A percentile compares a stretch with the other conserved stretches of the same genome.
Evolutionary conservation across 2,329 filamentous ascomycete species (phyloP).

Genomic region (Neonectria ditissima): DNA sequence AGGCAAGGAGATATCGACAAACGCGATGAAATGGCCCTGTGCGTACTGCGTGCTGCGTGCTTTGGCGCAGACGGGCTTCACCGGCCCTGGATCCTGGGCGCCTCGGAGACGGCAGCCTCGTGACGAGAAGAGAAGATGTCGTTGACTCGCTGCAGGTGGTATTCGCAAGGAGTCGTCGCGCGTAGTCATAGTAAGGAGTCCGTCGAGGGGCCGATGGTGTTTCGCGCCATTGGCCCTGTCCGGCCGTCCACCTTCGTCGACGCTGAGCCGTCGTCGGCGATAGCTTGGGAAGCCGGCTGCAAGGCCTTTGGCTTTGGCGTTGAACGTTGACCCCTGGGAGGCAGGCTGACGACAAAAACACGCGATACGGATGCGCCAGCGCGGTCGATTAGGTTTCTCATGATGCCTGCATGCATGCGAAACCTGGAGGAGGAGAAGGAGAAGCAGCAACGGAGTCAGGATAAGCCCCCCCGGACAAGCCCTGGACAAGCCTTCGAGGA

Average conservation of each 20-base stretch:
- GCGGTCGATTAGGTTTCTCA: conserved; percentile 45
- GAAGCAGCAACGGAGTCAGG: conserved; percentile 20
- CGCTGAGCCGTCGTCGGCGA: conserved; percentile 20
- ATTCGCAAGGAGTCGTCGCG: neutral
- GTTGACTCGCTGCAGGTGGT: neutral
- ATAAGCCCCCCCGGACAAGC: conserved; percentile 2
- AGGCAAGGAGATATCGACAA: conserved; percentile 26
- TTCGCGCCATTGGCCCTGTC: conserved; percentile 27
- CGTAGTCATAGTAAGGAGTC: conserved; percentile 11
- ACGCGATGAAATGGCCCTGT: conserved; percentile 16
- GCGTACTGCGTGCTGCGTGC: conserved; percentile 15
- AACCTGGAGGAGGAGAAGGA: conserved; percentile 42
- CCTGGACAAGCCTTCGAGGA: neutral
- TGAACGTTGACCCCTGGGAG: conserved; percentile 30
- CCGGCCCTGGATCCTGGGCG: neutral
- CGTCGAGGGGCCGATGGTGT: conserved; percentile 9
- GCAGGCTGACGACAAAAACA: conserved; percentile 45
- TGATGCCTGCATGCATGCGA: conserved; percentile 43
- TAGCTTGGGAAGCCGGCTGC: conserved; percentile 27
- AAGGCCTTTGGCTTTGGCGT: conserved; percentile 22
- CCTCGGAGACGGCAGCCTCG: neutral
- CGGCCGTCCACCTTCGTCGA: neutral
- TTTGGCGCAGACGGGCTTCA: conserved; percentile 14
- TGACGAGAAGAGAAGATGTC: neutral
- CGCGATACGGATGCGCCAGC: conserved; percentile 41